These are phyloP conservation scores for Podaxis sp. DNA, from an alignment of 768 basidiomycete species.

Conservation along the genomic window DNA sequence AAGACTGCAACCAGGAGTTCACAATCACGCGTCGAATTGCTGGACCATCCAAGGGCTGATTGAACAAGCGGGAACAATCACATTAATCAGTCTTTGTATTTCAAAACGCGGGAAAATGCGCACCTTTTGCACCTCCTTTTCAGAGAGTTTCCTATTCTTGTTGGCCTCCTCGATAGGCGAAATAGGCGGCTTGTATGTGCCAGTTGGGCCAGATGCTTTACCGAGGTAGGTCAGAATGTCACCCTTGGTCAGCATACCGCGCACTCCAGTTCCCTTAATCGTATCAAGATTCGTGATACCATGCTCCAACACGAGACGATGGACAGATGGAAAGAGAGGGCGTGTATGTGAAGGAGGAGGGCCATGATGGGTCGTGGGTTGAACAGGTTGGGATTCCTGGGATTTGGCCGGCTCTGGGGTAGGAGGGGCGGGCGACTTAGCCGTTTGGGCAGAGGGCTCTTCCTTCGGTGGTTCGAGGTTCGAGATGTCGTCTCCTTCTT, in stretches of 20 bases:
- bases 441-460: conserved; percentile 26
- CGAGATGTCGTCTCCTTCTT: conserved; percentile 94
- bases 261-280: conserved; percentile 86
- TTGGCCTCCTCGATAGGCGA: conserved; percentile 33
- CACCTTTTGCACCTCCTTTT: conserved; percentile 34
- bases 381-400: conserved; percentile 30
- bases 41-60: conserved; percentile 57
- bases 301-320: conserved; percentile 73
- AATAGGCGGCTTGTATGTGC: conserved; percentile 61
- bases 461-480: conserved; percentile 69
- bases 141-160: conserved; percentile 36
- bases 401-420: conserved; percentile 28
- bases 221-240: conserved; percentile 89
- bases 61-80: background rate
- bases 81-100: background rate
- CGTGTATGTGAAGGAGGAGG: conserved; percentile 51
- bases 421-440: conserved; percentile 28
- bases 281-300: conserved; percentile 55
- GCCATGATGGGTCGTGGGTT: conserved; percentile 27
- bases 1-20: conserved; percentile 53
- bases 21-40: conserved; percentile 68
- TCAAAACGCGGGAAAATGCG: background rate
- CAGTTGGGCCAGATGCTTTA: conserved; percentile 73
- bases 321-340: conserved; percentile 88
- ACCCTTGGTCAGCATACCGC: conserved; percentile 96